These are phyloP conservation scores for Calycina marina DNA, from an alignment of 2,329 filamentous ascomycete species.

Conservation along the genomic window DNA sequence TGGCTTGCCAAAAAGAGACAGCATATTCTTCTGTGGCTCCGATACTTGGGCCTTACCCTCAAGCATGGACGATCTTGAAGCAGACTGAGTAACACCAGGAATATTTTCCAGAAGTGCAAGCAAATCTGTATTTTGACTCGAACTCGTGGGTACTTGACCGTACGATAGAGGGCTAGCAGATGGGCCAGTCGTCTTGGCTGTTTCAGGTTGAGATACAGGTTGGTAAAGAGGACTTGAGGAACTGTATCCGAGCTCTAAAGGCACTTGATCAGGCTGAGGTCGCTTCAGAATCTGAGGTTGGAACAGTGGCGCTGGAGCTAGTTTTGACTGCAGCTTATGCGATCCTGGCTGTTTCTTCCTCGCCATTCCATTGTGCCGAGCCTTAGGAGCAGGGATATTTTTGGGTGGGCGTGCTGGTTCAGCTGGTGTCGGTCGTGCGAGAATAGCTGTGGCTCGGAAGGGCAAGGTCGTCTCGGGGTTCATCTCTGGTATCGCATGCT, in stretches of 20 bases:
- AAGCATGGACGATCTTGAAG: no score
- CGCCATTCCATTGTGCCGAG: not conserved
- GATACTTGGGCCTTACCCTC: no score
- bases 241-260: no score
- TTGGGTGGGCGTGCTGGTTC: conserved; percentile 6
- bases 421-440: conserved; percentile 14
- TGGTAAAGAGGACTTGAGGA: not conserved
- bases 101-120: not conserved
- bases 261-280: conserved; percentile 28
- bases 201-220: not conserved
- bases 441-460: conserved; percentile 17
- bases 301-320: conserved; percentile 28
- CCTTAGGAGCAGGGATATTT: conserved; percentile 1
- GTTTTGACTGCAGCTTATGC: conserved; percentile 5
- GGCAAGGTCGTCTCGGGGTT: conserved; percentile 17
- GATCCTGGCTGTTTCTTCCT: conserved; percentile 1
- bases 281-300: conserved; percentile 39
- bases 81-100: not conserved
- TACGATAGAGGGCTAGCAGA: not conserved
- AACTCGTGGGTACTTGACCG: not conserved
- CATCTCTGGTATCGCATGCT: conserved; percentile 10
- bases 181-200: not conserved
- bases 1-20: not conserved
- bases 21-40: no score
- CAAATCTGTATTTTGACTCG: not conserved